Evolutionary conservation across 371 early-diverging fungal species (phyloP), one percentile per base, ranked within the genome.

Genomic region (Massospora cicadina): DNA sequence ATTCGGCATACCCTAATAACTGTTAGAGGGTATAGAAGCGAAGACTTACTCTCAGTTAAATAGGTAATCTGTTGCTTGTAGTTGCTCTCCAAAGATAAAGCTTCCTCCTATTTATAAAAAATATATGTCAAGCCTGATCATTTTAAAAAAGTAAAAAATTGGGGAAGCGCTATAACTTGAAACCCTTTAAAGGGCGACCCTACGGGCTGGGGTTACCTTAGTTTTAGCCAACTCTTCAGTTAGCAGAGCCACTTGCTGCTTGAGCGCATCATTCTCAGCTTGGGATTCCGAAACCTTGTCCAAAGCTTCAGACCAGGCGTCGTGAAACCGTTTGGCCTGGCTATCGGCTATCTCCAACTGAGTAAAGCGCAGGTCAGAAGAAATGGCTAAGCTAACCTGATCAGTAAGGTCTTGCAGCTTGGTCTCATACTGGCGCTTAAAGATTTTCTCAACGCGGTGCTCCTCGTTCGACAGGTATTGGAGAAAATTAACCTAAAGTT

Each of bases 381-480:
- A 43, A 17, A 43, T 43, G 10, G 17, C 43, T 43, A 10, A 17
- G 43, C 17, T 17, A 29, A 59, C 60, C 60, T 59, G 60, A 3
- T 59, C 26, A 2, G 23, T 26, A 29, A 59, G 29, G 13, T 12
- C 31, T 21, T 31, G 1, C 12, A 59, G 21, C 31, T 59, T 59
- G 29, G 60, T 59, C 31, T 59, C 60, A 32, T 59, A 59, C 3
- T 31, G 60, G 60, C 31, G 26, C 26, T 59, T 59, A 32, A 59
- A 59, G 29, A 59, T 26, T 21, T 59, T 59, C 21, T 59, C 60
- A 32, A 59, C 60, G 26, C 31, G 31, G 60, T 59, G 60, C 26
- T 59, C 60, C 21, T 59, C 60, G 60, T 59, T 59, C 3, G 60
- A 59, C 21, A 59, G 26, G 29, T 59, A 59, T n/a, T 59, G 26